Percentiles rank a stretch among this genome's conserved stretches.
Conservation (phyloP, 164 flowering plant genomes). For the Chimonanthus salicifolius region DNA sequence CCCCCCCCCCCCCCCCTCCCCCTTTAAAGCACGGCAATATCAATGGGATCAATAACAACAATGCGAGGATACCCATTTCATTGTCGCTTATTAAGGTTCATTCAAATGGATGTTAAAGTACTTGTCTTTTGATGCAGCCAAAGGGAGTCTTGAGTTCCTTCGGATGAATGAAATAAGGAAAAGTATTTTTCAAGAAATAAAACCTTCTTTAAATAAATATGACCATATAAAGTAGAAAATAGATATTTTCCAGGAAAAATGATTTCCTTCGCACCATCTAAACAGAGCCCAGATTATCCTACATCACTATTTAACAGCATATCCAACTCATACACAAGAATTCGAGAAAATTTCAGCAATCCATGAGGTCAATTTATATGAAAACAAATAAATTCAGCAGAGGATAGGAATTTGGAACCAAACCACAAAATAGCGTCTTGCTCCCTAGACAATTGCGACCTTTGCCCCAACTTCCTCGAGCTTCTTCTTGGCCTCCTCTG, state of each 20-base stretch:
- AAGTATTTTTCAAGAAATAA: too few species aligned
- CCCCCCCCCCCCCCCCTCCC: too few species aligned
- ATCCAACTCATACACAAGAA: not conserved
- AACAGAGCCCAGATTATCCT: not conserved
- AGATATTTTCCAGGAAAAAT: too few species aligned
- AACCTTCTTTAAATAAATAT: not conserved
- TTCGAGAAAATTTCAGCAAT: not conserved
- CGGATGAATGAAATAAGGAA: too few species aligned
- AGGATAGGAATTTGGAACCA: not conserved
- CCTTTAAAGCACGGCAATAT: too few species aligned
- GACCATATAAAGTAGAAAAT: not conserved
- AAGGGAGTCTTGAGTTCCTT: too few species aligned
- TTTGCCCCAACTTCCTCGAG: slow-evolving; percentile 96
- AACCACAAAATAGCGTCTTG: not conserved
- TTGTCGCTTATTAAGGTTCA: too few species aligned
- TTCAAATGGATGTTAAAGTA: too few species aligned
- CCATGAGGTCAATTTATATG: too few species aligned
- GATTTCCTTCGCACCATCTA: not conserved
- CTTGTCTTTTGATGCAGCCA: too few species aligned
- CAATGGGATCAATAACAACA: not conserved
- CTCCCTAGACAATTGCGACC: slow-evolving; percentile 41
- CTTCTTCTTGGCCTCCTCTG: slow-evolving; percentile 92
- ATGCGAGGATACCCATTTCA: not conserved
- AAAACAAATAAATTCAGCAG: not conserved
- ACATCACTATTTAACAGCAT: not conserved